A percentile compares a stretch with the other conserved stretches of the same genome.
Conservation (phyloP, 176 grass and related monocot species). For the Avena atlantica region DNA sequence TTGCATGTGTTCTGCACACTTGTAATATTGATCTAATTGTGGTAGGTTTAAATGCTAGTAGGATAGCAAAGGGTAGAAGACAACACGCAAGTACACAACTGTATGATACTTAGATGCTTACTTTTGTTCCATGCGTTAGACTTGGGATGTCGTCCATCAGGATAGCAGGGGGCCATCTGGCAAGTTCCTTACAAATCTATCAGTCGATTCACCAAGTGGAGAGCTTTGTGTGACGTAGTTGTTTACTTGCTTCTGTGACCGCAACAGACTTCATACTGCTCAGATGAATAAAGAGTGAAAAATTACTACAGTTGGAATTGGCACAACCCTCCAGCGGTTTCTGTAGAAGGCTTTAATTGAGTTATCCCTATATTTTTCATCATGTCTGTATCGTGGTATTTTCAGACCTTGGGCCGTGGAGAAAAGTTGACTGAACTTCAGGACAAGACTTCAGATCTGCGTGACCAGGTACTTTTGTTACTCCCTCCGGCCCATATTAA, state of each 20-base stretch:
- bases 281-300: too few species aligned
- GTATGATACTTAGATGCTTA: background rate
- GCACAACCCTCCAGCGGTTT: background rate
- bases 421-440: constrained; percentile 87
- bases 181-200: background rate
- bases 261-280: constrained; percentile 7
- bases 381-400: constrained; percentile 1
- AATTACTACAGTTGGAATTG: background rate
- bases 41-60: background rate
- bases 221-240: background rate
- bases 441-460: constrained; percentile 84
- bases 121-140: background rate
- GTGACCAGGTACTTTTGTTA: constrained; percentile 58
- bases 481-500: too few species aligned
- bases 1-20: background rate
- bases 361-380: constrained; percentile 10
- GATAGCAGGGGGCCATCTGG: background rate
- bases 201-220: background rate
- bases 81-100: background rate
- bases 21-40: background rate
- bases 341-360: background rate
- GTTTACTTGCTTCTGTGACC: background rate
- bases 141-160: background rate
- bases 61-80: background rate
- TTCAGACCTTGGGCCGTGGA: constrained; percentile 80